Evolutionary conservation across 2,329 filamentous ascomycete genomes (phyloP).

Genomic region (Cladophialophora yegresii): DNA sequence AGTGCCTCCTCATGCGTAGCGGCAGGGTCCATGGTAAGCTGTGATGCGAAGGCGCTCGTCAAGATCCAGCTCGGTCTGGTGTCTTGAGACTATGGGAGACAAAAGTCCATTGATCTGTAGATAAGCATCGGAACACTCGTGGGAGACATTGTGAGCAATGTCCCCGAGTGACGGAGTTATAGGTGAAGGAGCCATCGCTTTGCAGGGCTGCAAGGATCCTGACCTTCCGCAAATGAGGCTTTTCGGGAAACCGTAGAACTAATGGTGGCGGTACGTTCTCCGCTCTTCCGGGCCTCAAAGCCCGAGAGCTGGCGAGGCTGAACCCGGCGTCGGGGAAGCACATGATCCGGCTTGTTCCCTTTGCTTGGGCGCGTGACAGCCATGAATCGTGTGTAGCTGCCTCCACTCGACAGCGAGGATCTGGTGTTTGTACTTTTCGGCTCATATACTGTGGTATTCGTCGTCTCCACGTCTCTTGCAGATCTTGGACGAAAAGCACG

Average conservation of each 20-base stretch:
- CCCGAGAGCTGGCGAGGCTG: background rate
- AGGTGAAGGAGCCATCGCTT: background rate
- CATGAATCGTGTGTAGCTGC: background rate
- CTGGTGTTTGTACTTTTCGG: background rate
- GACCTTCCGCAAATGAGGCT: background rate
- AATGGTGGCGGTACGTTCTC: conserved; percentile 8
- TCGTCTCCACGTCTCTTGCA: background rate
- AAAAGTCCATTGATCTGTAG: background rate
- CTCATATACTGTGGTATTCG: background rate
- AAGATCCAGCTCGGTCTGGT: background rate
- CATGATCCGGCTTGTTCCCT: background rate
- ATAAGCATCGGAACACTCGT: background rate
- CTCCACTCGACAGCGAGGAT: background rate
- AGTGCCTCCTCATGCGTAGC: background rate
- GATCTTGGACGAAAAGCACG: no score
- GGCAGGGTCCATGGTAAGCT: background rate
- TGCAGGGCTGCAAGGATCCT: background rate
- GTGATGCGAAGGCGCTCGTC: background rate
- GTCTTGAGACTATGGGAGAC: background rate
- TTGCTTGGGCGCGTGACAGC: no score
- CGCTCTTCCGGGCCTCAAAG: conserved; percentile 10
- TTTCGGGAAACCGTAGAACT: background rate
- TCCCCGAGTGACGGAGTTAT: background rate
- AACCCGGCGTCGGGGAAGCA: background rate
- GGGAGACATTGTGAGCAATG: background rate